Conservation (phyloP, 495 filamentous ascomycete species). For the Penicillium mononematosum region DNA sequence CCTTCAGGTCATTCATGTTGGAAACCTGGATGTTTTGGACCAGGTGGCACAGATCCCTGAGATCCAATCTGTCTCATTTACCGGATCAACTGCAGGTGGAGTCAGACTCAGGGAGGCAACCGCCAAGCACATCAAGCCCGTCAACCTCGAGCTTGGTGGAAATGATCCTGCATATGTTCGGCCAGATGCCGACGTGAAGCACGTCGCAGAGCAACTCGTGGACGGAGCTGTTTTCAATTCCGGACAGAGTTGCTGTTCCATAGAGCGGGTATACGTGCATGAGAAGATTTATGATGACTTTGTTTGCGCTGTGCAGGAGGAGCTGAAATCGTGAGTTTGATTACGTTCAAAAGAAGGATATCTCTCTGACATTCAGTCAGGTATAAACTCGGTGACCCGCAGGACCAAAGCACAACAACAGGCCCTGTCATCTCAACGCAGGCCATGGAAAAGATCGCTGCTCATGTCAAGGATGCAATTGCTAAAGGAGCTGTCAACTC, state of each 20-base stretch:
- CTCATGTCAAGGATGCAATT: slow-evolving; percentile 81
- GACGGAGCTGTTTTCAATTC: slow-evolving; percentile 96
- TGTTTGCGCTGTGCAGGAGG: slow-evolving; percentile 69
- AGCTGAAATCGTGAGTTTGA: slow-evolving; percentile 53
- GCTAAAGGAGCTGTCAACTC: slow-evolving; percentile 76
- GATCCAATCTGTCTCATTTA: slow-evolving; percentile 81
- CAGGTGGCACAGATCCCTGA: slow-evolving; percentile 70
- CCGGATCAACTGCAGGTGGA: slow-evolving; percentile 85
- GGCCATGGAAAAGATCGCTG: slow-evolving; percentile 66
- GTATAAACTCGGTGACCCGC: slow-evolving; percentile 87
- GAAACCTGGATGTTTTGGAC: slow-evolving; percentile 70
- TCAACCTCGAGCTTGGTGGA: slow-evolving; percentile 87
- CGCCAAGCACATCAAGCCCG: slow-evolving; percentile 71
- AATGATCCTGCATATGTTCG: slow-evolving; percentile 93
- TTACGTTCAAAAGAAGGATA: not conserved
- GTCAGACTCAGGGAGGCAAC: slow-evolving; percentile 79
- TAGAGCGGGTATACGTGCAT: slow-evolving; percentile 91
- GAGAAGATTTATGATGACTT: slow-evolving; percentile 81
- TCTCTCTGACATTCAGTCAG: slow-evolving; percentile 36
- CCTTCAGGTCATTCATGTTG: slow-evolving; percentile 85
- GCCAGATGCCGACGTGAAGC: slow-evolving; percentile 78
- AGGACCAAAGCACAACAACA: slow-evolving; percentile 72
- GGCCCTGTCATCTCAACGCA: slow-evolving; percentile 84
- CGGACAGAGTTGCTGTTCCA: slow-evolving; percentile 91
- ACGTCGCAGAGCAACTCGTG: slow-evolving; percentile 90